phyloP scores from a whole-genome alignment of 2,329 filamentous ascomycete genomes.

The Diaporthe sp. region DNA sequence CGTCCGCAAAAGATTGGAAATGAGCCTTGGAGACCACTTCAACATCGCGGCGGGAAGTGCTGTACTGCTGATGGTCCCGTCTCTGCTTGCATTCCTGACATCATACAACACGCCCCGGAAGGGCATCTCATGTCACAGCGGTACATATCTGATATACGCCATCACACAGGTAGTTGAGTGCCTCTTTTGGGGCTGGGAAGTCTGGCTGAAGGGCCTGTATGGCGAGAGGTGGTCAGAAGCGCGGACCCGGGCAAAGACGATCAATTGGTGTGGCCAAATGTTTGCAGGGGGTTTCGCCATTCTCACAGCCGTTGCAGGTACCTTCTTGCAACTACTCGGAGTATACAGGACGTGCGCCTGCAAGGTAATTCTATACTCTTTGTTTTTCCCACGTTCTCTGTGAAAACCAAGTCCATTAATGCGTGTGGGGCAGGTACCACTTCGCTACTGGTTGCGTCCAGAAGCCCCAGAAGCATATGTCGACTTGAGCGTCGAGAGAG shows the following conservation, averaged over 20 bases:
- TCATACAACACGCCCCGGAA: conserved; percentile 50
- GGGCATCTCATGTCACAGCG: conserved; percentile 45
- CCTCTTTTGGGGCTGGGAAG: conserved; percentile 49
- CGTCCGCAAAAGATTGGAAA: not conserved
- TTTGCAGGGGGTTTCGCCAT: conserved; percentile 50
- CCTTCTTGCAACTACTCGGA: conserved; percentile 47
- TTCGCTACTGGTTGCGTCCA: conserved; percentile 38
- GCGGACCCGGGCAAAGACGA: conserved; percentile 46
- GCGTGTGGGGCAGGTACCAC: conserved; percentile 32
- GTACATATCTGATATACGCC: conserved; percentile 46
- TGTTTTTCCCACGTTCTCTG: not conserved
- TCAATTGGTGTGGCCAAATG: conserved; percentile 50
- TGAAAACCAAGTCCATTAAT: not conserved
- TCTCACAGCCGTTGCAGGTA: conserved; percentile 51
- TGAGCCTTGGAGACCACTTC: conserved; percentile 2
- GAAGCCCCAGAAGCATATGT: conserved; percentile 45
- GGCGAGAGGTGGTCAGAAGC: conserved; percentile 47
- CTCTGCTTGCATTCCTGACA: conserved; percentile 51
- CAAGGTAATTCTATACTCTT: not conserved
- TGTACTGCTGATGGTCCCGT: conserved; percentile 41
- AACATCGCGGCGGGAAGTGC: not conserved
- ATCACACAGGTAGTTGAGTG: conserved; percentile 51
- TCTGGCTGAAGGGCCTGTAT: conserved; percentile 46
- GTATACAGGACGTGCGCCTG: conserved; percentile 47
- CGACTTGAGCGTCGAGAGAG: conserved; percentile 47